A percentile compares a stretch with the other conserved stretches of the same genome.
These are phyloP conservation scores for Penicillium ochrochloron DNA, from an alignment of 495 filamentous ascomycete genomes.

Conservation along the genomic window DNA sequence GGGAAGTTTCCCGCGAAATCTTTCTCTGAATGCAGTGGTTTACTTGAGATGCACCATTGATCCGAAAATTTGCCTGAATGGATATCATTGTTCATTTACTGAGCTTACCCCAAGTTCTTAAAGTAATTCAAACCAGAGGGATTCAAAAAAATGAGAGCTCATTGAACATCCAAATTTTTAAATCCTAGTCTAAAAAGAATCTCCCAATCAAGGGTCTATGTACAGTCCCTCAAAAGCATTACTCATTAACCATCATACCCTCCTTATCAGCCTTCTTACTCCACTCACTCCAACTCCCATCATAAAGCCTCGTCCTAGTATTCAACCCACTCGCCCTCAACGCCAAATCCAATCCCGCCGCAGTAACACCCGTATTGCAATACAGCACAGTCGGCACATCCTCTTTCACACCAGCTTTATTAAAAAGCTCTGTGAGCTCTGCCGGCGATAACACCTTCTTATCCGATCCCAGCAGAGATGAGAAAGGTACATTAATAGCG, in stretches of 20 bases:
- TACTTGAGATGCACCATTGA: too few relatives aligned
- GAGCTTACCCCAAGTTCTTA: too few relatives aligned
- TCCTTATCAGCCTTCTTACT: constrained; percentile 21
- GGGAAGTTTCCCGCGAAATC: too few relatives aligned
- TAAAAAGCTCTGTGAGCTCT: constrained; percentile 29
- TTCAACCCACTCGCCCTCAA: constrained; percentile 26
- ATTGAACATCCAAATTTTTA: too few relatives aligned
- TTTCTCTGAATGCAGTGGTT: too few relatives aligned
- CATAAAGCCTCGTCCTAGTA: constrained; percentile 31
- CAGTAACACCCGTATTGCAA: constrained; percentile 43
- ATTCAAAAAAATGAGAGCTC: too few relatives aligned
- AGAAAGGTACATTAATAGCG: constrained; percentile 37
- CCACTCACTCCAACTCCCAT: constrained; percentile 48
- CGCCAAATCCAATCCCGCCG: constrained; percentile 34
- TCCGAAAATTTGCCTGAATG: too few relatives aligned
- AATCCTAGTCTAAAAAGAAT: too few relatives aligned
- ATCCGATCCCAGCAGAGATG: constrained; percentile 25
- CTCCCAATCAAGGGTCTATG: neutral
- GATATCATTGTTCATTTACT: too few relatives aligned
- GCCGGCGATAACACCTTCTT: constrained; percentile 20
- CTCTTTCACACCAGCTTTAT: constrained; percentile 24
- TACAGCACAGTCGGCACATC: constrained; percentile 28
- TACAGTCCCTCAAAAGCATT: neutral
- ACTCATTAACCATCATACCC: constrained; percentile 4
- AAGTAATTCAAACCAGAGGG: too few relatives aligned